A percentile compares a stretch with the other conserved stretches of the same genome.
These are phyloP conservation scores for Xylariomycetidae sp. DNA, from an alignment of 2,329 filamentous ascomycete species.

Conservation along the genomic window DNA sequence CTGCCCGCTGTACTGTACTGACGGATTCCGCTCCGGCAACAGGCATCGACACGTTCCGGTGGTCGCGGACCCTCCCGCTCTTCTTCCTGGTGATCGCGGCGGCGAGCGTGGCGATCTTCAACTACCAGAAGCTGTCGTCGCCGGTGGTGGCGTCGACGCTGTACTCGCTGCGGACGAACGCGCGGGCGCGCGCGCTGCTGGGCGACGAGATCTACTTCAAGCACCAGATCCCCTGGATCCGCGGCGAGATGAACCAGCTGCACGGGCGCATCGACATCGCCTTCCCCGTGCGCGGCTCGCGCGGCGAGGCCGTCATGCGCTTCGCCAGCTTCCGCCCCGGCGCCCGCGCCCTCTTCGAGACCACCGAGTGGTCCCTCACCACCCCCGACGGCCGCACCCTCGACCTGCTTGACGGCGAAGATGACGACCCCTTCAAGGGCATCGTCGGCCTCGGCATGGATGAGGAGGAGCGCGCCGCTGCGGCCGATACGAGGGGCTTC, in stretches of 20 bases:
- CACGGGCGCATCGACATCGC: conserved; percentile 83
- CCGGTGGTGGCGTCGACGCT: conserved; percentile 82
- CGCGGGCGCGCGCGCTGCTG: conserved; percentile 66
- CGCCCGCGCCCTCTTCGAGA: conserved; percentile 66
- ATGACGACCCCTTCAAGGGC: conserved; percentile 63
- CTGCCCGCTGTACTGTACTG: background rate
- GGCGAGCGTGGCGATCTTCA: conserved; percentile 86
- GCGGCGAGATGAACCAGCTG: conserved; percentile 85
- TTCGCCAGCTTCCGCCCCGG: conserved; percentile 69
- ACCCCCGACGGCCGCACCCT: conserved; percentile 54
- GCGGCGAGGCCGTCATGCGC: conserved; percentile 63
- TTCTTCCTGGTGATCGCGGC: conserved; percentile 68
- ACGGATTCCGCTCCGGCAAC: too few species aligned
- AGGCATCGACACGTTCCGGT: conserved; percentile 49
- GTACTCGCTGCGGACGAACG: conserved; percentile 82
- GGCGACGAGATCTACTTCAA: conserved; percentile 85
- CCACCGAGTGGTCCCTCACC: conserved; percentile 82
- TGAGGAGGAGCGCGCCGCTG: conserved; percentile 33
- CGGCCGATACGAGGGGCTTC: conserved; percentile 43
- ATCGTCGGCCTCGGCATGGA: conserved; percentile 37
- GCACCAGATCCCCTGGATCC: conserved; percentile 74
- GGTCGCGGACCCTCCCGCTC: conserved; percentile 70
- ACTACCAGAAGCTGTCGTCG: conserved; percentile 94
- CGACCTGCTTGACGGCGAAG: conserved; percentile 68
- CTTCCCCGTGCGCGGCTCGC: conserved; percentile 81